Percentiles rank a stretch among this genome's conserved stretches.
Evolutionary conservation across 345 rosid species (phyloP).

Genomic region (Gossypium rotundifolium): DNA sequence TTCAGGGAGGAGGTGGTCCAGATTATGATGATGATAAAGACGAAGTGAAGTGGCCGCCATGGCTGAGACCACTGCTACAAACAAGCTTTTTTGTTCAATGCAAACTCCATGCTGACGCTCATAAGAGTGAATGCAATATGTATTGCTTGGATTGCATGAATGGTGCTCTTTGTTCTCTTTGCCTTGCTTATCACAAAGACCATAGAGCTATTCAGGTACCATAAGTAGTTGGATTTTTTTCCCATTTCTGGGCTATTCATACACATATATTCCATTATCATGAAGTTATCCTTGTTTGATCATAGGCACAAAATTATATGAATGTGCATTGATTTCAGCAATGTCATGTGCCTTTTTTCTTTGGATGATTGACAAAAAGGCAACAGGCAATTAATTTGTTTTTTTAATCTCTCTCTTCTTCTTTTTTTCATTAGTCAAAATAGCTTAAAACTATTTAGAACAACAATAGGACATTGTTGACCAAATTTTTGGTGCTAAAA

Average conservation of each 20-base stretch:
- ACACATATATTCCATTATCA: background rate
- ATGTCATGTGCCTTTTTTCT: slow-evolving; percentile 14
- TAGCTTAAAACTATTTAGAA: background rate
- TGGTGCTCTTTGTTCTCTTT: slow-evolving; percentile 54
- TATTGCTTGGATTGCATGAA: slow-evolving; percentile 53
- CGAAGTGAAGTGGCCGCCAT: slow-evolving; percentile 49
- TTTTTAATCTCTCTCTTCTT: background rate
- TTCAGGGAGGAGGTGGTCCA: slow-evolving; percentile 53
- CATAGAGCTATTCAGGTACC: slow-evolving; percentile 52
- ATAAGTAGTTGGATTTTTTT: no score
- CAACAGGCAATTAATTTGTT: background rate
- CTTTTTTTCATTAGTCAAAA: background rate
- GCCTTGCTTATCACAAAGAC: slow-evolving; percentile 46
- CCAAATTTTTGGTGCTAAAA: background rate
- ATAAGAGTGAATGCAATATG: slow-evolving; percentile 66
- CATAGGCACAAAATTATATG: background rate
- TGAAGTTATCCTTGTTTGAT: background rate
- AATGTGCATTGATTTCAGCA: slow-evolving; percentile 19
- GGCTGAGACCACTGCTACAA: slow-evolving; percentile 47
- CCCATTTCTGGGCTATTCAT: no score
- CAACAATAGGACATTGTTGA: background rate
- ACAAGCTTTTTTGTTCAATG: slow-evolving; percentile 56
- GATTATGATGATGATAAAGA: slow-evolving; percentile 28
- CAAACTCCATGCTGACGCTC: slow-evolving; percentile 49
- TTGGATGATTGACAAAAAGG: background rate